Conservation (phyloP, 225 moss, liverwort and hornwort genomes). For the Sphagnum contortum region DNA sequence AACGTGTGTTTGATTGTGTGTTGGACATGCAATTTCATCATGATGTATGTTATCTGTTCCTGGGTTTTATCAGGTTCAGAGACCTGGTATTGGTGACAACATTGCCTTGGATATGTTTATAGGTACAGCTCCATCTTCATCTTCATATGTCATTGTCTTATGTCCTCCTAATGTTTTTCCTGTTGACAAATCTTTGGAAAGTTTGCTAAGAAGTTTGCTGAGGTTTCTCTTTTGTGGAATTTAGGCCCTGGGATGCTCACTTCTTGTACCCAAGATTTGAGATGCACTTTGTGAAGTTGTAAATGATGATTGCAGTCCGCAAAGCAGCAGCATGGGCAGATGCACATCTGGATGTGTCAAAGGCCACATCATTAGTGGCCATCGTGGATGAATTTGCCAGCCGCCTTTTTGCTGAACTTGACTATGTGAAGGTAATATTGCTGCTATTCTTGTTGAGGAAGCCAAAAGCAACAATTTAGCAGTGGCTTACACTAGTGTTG, state of each 20-base stretch:
- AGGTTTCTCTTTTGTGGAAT: too few relatives aligned
- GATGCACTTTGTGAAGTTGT: too few relatives aligned
- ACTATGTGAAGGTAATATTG: slow-evolving; percentile 42
- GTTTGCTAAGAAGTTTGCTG: too few relatives aligned
- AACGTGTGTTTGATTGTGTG: too few relatives aligned
- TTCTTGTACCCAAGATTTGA: too few relatives aligned
- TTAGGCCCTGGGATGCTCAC: too few relatives aligned
- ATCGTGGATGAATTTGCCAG: slow-evolving; percentile 66
- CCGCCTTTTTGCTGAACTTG: slow-evolving; percentile 63
- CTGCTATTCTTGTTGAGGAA: too few relatives aligned
- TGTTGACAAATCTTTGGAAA: too few relatives aligned
- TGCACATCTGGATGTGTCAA: slow-evolving; percentile 38
- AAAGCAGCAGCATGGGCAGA: slow-evolving; percentile 64
- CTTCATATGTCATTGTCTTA: background rate
- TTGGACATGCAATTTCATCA: too few relatives aligned
- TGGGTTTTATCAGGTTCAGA: slow-evolving; percentile 36
- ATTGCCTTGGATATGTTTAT: slow-evolving; percentile 68
- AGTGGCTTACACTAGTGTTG: too few relatives aligned
- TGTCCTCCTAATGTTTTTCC: background rate
- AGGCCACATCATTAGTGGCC: slow-evolving; percentile 41
- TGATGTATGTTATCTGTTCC: too few relatives aligned
- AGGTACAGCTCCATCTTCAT: slow-evolving; percentile 15
- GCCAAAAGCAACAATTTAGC: too few relatives aligned
- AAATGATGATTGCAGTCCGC: slow-evolving; percentile 28
- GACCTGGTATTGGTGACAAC: slow-evolving; percentile 66